Conservation (phyloP, 148 eudicot genomes). For the Nepenthes gracilis region DNA sequence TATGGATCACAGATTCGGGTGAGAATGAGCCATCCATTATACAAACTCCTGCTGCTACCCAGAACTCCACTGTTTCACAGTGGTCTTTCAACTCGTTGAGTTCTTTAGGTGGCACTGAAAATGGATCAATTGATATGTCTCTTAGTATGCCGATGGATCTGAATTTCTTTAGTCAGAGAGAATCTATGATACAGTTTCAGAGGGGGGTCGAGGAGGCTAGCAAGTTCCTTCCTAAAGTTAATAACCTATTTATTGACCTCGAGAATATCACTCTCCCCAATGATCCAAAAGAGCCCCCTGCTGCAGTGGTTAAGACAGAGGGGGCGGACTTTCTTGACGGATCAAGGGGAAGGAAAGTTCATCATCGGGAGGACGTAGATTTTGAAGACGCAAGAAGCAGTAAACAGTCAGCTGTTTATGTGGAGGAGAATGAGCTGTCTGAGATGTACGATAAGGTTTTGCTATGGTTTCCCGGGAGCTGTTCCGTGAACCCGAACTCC, state of each 20-base stretch:
- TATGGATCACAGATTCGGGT: constrained; percentile 15
- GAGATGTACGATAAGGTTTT: constrained; percentile 20
- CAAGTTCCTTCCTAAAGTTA: constrained; percentile 31
- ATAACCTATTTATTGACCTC: constrained; percentile 15
- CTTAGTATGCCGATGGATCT: constrained; percentile 12
- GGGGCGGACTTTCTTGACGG: constrained; percentile 11
- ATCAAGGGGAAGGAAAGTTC: constrained; percentile 26
- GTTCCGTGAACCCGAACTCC: too few species aligned
- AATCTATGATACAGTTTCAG: constrained; percentile 35
- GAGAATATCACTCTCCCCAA: constrained; percentile 12
- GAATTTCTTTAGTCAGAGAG: constrained; percentile 23
- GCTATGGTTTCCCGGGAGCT: neutral
- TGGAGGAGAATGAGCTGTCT: constrained; percentile 13
- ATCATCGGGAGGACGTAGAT: constrained; percentile 25
- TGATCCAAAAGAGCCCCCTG: constrained; percentile 6
- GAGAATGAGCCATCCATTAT: constrained; percentile 18
- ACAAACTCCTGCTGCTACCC: constrained; percentile 12
- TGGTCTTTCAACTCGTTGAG: neutral
- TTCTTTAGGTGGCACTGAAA: constrained; percentile 4
- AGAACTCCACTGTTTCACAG: constrained; percentile 7
- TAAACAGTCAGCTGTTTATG: constrained; percentile 36
- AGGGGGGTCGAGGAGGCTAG: constrained; percentile 44
- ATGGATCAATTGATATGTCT: constrained; percentile 4
- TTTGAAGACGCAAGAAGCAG: constrained; percentile 28
- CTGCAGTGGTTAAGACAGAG: constrained; percentile 12